phyloP scores from a whole-genome alignment of 78 protist genomes.

The Dictyostelium firmibasis region DNA sequence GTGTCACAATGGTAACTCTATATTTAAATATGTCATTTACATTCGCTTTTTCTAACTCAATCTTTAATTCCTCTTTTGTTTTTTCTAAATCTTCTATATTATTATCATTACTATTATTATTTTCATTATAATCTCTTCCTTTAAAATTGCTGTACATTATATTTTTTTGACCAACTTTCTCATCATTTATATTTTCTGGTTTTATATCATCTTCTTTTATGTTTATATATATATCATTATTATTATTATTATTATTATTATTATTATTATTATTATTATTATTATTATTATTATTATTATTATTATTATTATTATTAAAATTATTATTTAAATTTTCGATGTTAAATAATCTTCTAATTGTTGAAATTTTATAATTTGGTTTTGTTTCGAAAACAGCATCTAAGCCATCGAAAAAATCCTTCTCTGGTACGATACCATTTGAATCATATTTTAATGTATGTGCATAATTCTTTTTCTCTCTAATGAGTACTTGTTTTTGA shows the following conservation, averaged over 20 bases:
- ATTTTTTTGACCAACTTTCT: neutral
- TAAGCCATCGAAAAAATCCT: constrained; percentile 59
- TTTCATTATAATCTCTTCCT: neutral
- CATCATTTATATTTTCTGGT: neutral
- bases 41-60: neutral
- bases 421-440: constrained; percentile 5
- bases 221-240: constrained; percentile 1
- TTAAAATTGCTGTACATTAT: neutral
- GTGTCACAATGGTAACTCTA: constrained; percentile 52
- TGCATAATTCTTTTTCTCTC: neutral
- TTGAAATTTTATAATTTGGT: neutral
- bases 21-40: neutral
- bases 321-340: neutral
- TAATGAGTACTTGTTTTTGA: neutral
- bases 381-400: neutral
- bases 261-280: neutral
- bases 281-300: neutral
- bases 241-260: neutral
- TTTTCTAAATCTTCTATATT: neutral
- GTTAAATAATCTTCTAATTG: constrained; percentile 8
- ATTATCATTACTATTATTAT: neutral
- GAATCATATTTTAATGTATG: neutral
- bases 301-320: neutral
- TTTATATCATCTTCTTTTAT: neutral
- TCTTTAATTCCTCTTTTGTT: neutral